Evolutionary conservation across 805 yeast genomes (phyloP).

Genomic region (Diddensiella santjacobensis): DNA sequence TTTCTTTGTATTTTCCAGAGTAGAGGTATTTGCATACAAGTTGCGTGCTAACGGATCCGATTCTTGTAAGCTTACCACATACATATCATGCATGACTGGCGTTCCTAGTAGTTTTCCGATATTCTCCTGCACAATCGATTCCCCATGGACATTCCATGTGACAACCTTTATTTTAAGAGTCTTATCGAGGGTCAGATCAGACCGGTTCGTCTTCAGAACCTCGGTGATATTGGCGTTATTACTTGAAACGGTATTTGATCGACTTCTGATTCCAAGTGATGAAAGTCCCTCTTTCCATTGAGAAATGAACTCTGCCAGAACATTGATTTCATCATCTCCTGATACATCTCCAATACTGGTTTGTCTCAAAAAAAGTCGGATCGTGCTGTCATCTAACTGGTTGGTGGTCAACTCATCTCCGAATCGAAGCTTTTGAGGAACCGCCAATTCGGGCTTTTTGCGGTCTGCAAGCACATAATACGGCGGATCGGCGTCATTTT

Average conservation of each 20-base stretch:
- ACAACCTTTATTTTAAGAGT: conserved; percentile 24
- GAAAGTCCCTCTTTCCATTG: conserved; percentile 31
- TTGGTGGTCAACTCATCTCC: conserved; percentile 5
- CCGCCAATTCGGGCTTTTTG: conserved; percentile 12
- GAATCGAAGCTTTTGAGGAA: conserved; percentile 11
- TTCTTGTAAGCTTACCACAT: conserved; percentile 48
- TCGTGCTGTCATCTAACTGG: conserved; percentile 1
- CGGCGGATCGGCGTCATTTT: conserved; percentile 14
- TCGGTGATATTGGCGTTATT: neutral
- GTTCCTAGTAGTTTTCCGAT: conserved; percentile 21
- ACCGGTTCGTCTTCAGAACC: neutral
- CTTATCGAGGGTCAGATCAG: conserved; percentile 17
- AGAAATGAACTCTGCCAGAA: conserved; percentile 28
- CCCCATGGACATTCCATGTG: conserved; percentile 35
- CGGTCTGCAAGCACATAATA: conserved; percentile 16
- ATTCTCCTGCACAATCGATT: conserved; percentile 21
- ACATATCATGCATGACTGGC: conserved; percentile 28
- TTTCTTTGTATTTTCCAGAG: conserved; percentile 26
- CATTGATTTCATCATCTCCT: conserved; percentile 8
- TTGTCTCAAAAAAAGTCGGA: conserved; percentile 7
- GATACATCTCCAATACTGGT: conserved; percentile 13
- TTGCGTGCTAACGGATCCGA: conserved; percentile 44
- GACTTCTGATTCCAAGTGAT: conserved; percentile 21
- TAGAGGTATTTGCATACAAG: conserved; percentile 32
- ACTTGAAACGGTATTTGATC: neutral